Evolutionary conservation across 306 rosid species (phyloP), one percentile per base, ranked within the genome.

Genomic region (Pueraria montana): DNA sequence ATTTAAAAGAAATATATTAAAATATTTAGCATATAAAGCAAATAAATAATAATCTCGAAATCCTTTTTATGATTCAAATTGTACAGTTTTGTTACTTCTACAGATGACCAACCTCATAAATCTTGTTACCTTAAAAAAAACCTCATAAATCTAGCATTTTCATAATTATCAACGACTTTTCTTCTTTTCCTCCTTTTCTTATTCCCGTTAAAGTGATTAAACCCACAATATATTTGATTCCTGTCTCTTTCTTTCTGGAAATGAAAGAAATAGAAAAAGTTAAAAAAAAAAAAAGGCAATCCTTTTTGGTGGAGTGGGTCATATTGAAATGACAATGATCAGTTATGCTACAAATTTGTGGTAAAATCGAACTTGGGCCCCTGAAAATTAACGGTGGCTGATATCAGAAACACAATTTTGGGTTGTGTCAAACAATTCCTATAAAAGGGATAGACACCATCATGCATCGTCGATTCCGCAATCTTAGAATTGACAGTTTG

Each of bases 401-500:
- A 38, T 6, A 38, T 38, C 43, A 38, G 14, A 43, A 43, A 43
- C 40, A 43, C 4, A 4, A 34, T 4, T 34, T 9, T 9, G 49
- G 49, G 73, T 32, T 76, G 56, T 45, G 59, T 77, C 42, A 8
- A 8, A 58, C 6, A 6, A 38, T 11, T 43, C 13, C 7, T 14
- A 1, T 59, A 69, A 84, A 78, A 84, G 55, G 71, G 30, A 26
- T 24, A 43, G 70, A 62, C 32, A 84, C 5, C 53, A 62, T 59
- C 26, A 70, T 83, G 50, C 65, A 24, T 32, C 9, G 49, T 50
- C 24, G 40, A 59, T 50, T 83, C 46, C n/a, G 76, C 56, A 71
- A 18, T 84, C 80, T 27, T 10, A 63, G 71, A 64, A 72, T 50
- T 63, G 80, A 84, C 71, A 64, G 63, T 71, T 77, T 27, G n/a